These are phyloP conservation scores for Ensete ventricosum DNA, from an alignment of 176 grass and related monocot genomes.

Conservation along the genomic window DNA sequence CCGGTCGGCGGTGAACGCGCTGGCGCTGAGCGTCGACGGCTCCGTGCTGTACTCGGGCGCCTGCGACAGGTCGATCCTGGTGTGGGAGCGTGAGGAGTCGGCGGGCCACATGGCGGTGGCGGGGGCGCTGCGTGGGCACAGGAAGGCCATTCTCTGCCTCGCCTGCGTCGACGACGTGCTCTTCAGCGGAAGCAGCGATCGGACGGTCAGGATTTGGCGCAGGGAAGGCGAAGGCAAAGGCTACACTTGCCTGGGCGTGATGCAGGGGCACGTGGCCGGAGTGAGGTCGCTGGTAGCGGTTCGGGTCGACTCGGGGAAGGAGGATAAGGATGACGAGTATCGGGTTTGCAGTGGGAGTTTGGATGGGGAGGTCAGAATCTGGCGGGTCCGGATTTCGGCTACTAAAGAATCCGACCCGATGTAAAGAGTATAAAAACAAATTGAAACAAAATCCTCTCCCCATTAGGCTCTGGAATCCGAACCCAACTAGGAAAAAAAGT, in stretches of 20 bases:
- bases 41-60: conserved; percentile 51
- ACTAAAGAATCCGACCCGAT: conserved; percentile 12
- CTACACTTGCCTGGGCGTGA: conserved; percentile 46
- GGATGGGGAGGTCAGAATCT: conserved; percentile 68
- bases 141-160: conserved; percentile 59
- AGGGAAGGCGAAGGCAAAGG: conserved; percentile 28
- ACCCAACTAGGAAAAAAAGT: no score
- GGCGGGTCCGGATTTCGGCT: conserved; percentile 39
- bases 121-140: conserved; percentile 52
- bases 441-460: no score
- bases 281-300: conserved; percentile 51
- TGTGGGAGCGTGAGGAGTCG: conserved; percentile 89
- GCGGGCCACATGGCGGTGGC: conserved; percentile 45
- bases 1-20: conserved; percentile 63
- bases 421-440: conserved; percentile 8
- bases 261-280: conserved; percentile 36
- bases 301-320: neutral
- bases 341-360: conserved; percentile 66
- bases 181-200: conserved; percentile 64
- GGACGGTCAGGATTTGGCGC: conserved; percentile 62
- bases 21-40: conserved; percentile 41
- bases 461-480: no score
- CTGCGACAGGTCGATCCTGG: conserved; percentile 59
- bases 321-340: conserved; percentile 28
- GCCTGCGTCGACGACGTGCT: conserved; percentile 43